Base-by-base conservation (phyloP, 257 asterid species). In the Ilex aquifolium region DNA sequence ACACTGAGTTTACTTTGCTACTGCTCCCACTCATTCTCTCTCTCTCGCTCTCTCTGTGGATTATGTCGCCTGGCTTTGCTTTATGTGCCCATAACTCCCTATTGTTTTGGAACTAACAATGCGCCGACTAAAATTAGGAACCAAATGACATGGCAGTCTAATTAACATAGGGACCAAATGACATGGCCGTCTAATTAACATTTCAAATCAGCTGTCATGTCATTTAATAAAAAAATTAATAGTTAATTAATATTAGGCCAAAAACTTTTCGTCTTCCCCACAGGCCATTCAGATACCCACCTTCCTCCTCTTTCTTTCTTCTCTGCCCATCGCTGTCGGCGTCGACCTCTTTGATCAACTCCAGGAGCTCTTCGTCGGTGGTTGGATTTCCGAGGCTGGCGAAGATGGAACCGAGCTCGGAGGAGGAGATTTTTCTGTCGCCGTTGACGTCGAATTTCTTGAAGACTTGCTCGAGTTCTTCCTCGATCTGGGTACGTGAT, bases 1-100 rank as follows among this genome's bases (percentile, higher is more conserved):
- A 93, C 60, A 93, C 99, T 64, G 96, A 81, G 61, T 79, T 86
- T 17, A 80, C 3, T 53, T 53, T 53, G 27, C 31, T 14, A n/a
- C 56, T 10, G 3, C 57, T 14, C 30, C 57, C 57, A 10, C 57
- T 53, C 57, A 53, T 53, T 53, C 57, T 53, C 30, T 15, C 31
- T 21, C 57, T 36, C 42, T 36, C 42, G 5, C 42, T 36, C 42
- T 36, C 42, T 36, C 42, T 36, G 5, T 36, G 5, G 40, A 36
- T 36, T 36, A 21, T 21, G 27, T 21, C 27, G 27, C 27, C 27
- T 0, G 27, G 27, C 27, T 0, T 21, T 21, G 27, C 27, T 21
- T 21, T 21, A 21, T 21, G 27, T 21, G 27, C 1, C 27, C 27
- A 21, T n/a, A n/a, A n/a, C n/a, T n/a, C n/a, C n/a, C n/a, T n/a